A percentile compares a stretch with the other conserved stretches of the same genome.
phyloP scores from a whole-genome alignment of 768 basidiomycete species.

The Calocybe cyanea region DNA sequence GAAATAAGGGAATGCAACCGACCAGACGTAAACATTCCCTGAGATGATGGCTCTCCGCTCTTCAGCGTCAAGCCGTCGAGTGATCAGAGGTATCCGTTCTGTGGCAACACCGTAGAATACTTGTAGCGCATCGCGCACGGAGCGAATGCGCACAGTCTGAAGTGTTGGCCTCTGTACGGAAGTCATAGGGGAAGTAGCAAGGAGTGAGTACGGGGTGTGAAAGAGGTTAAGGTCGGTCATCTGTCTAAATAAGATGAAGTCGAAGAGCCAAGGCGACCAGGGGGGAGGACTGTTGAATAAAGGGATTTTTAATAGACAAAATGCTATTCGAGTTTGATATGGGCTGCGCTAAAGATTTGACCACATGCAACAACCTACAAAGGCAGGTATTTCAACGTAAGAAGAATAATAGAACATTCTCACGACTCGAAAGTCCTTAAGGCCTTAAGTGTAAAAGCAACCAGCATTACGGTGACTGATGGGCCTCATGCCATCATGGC shows the following conservation, averaged over 20 bases:
- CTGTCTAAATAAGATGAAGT: slow-evolving; percentile 21
- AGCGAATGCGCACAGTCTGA: slow-evolving; percentile 71
- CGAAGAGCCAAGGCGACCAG: slow-evolving; percentile 5
- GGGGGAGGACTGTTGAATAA: slow-evolving; percentile 31
- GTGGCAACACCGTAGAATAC: slow-evolving; percentile 77
- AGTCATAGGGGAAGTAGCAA: slow-evolving; percentile 17
- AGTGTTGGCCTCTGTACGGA: slow-evolving; percentile 75
- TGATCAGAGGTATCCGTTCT: slow-evolving; percentile 68
- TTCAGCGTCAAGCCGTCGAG: slow-evolving; percentile 77
- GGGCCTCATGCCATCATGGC: slow-evolving; percentile 34
- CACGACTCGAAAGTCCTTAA: slow-evolving; percentile 31
- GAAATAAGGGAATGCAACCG: slow-evolving; percentile 15
- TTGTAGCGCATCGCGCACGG: slow-evolving; percentile 74
- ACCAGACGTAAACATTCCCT: slow-evolving; percentile 82
- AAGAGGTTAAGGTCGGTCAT: slow-evolving; percentile 17
- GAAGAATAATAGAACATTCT: slow-evolving; percentile 26
- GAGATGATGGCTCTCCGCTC: slow-evolving; percentile 70
- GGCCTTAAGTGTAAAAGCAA: slow-evolving; percentile 17
- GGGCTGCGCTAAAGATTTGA: slow-evolving; percentile 46
- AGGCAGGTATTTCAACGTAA: slow-evolving; percentile 41
- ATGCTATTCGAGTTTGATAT: slow-evolving; percentile 49
- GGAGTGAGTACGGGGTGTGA: slow-evolving; percentile 14
- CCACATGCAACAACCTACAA: slow-evolving; percentile 38
- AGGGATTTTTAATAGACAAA: slow-evolving; percentile 37
- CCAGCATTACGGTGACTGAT: slow-evolving; percentile 17